Conservation (phyloP, 768 basidiomycete species). For the Lentinula edodes region DNA sequence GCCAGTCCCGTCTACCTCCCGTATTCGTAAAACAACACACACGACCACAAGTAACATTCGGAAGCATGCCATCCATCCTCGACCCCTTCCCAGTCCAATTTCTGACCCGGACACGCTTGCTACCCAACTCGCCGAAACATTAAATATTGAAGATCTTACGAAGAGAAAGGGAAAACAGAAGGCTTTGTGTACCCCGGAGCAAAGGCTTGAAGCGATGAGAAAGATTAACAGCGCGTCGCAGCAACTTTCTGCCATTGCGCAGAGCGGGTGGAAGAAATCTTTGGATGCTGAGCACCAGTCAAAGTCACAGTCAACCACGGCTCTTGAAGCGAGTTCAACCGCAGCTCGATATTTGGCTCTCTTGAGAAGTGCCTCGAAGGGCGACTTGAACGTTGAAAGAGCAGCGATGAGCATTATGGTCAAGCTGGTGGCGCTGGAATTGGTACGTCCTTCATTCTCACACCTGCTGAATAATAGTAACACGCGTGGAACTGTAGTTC, state of each 20-base stretch:
- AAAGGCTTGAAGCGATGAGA: slow-evolving; percentile 48
- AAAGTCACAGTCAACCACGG: slow-evolving; percentile 22
- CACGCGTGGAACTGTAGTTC: slow-evolving; percentile 33
- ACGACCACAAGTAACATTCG: not conserved
- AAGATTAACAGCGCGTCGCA: slow-evolving; percentile 60
- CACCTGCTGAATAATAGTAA: not conserved
- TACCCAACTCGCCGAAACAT: slow-evolving; percentile 20
- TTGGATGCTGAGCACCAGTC: slow-evolving; percentile 19
- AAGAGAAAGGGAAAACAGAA: slow-evolving; percentile 25
- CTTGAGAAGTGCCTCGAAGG: slow-evolving; percentile 40
- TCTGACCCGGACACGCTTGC: slow-evolving; percentile 20
- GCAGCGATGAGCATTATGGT: slow-evolving; percentile 64
- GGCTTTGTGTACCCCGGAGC: slow-evolving; percentile 26
- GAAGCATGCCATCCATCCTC: not conserved
- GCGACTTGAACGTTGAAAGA: slow-evolving; percentile 63
- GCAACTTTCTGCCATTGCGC: slow-evolving; percentile 41
- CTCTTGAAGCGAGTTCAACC: slow-evolving; percentile 27
- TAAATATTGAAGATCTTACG: slow-evolving; percentile 18
- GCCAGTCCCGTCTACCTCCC: not conserved
- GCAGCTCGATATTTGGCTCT: slow-evolving; percentile 39
- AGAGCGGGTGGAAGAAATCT: slow-evolving; percentile 56
- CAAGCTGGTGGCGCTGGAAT: slow-evolving; percentile 61
- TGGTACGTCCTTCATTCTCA: slow-evolving; percentile 44
- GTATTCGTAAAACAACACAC: not conserved
- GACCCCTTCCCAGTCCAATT: not conserved